These are phyloP conservation scores for Aurifilum marmelostoma DNA, from an alignment of 2,329 filamentous ascomycete genomes.

Conservation along the genomic window DNA sequence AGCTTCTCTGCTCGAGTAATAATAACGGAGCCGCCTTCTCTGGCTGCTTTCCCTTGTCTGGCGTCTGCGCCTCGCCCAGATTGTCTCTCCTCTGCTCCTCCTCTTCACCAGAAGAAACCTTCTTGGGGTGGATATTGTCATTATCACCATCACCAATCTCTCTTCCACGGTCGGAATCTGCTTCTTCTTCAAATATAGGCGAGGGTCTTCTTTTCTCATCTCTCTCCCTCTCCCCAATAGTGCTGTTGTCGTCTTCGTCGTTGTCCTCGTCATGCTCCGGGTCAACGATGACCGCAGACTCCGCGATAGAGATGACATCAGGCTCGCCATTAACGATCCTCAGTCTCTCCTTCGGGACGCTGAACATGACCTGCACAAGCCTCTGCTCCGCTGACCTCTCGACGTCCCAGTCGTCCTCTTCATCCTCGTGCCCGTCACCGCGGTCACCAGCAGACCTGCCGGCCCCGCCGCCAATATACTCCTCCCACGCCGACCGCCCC, in stretches of 20 bases:
- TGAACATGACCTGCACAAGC: constrained; percentile 86
- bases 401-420: constrained; percentile 72
- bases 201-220: constrained; percentile 7
- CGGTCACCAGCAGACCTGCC: constrained; percentile 38
- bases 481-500: constrained; percentile 54
- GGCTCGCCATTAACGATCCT: constrained; percentile 84
- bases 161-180: not conserved
- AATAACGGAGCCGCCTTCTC: not conserved
- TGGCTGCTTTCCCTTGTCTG: constrained; percentile 2
- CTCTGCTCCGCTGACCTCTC: constrained; percentile 72
- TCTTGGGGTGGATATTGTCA: not conserved
- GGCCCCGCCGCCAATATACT: constrained; percentile 29
- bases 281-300: constrained; percentile 43
- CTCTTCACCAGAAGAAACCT: not conserved
- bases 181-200: constrained; percentile 13
- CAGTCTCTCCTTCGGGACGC: constrained; percentile 82
- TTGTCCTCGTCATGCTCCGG: constrained; percentile 37
- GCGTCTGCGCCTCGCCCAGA: constrained; percentile 2
- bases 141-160: not conserved
- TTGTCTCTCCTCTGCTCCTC: not conserved
- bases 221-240: not conserved
- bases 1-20: not conserved
- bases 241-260: not conserved
- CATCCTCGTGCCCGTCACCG: constrained; percentile 55
- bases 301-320: constrained; percentile 47